Evolutionary conservation across 148 eudicot genomes (phyloP).

Genomic region (Camellia granthamiana): DNA sequence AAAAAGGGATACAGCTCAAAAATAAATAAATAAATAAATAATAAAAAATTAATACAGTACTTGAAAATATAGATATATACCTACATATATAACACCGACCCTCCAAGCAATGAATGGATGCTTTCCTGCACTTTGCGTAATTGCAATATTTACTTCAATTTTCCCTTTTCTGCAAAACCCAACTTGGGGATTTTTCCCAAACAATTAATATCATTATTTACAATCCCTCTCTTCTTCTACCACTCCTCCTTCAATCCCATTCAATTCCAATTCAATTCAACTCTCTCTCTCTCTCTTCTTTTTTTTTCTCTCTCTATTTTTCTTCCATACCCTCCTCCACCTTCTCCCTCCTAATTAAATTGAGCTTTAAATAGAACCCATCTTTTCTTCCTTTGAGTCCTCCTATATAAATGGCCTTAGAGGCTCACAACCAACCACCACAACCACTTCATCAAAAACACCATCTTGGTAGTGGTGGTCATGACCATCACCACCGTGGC

Average conservation of each 20-base stretch:
- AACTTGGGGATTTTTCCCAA: slow-evolving; percentile 31
- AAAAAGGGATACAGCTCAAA: too few relatives aligned
- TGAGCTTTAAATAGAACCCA: slow-evolving; percentile 51
- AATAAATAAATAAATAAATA: too few relatives aligned
- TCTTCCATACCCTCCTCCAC: slow-evolving; percentile 12
- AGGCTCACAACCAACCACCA: slow-evolving; percentile 34
- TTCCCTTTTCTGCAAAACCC: slow-evolving; percentile 30
- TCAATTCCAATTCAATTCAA: too few relatives aligned
- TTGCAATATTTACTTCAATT: slow-evolving; percentile 39
- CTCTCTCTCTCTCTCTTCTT: slow-evolving; percentile 22
- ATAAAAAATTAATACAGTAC: too few relatives aligned
- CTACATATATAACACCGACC: slow-evolving; percentile 6
- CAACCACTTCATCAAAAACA: slow-evolving; percentile 16
- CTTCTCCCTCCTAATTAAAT: slow-evolving; percentile 33
- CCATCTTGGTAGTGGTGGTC: slow-evolving; percentile 9
- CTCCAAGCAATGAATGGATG: slow-evolving; percentile 43
- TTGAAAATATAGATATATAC: not conserved
- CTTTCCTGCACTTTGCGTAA: slow-evolving; percentile 29
- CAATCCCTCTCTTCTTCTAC: slow-evolving; percentile 26
- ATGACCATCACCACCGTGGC: not conserved
- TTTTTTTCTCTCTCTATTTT: not conserved
- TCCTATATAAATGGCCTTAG: slow-evolving; percentile 56
- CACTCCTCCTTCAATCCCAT: slow-evolving; percentile 14
- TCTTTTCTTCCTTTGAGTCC: slow-evolving; percentile 27
- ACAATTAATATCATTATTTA: slow-evolving; percentile 30